Conservation (phyloP, 345 rosid species). For the Cardamine chenopodiifolia region DNA sequence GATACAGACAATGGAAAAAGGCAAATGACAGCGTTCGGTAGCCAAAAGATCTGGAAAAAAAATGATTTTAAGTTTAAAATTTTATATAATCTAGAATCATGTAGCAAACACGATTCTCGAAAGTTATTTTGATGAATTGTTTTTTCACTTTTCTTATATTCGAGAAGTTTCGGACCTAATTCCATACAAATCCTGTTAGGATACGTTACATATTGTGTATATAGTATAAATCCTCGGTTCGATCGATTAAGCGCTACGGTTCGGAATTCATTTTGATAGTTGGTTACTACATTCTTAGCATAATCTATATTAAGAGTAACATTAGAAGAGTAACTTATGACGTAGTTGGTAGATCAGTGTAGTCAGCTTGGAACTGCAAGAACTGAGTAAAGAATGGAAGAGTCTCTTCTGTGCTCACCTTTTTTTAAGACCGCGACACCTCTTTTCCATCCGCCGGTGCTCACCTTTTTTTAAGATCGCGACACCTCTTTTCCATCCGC, state of each 20-base stretch:
- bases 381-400: slow-evolving; percentile 95
- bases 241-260: no score
- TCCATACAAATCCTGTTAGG: no score
- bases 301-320: neutral
- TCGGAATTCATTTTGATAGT: no score
- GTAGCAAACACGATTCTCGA: neutral
- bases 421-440: slow-evolving; percentile 67
- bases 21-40: slow-evolving; percentile 74
- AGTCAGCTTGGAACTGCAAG: slow-evolving; percentile 84
- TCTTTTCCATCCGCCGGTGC: slow-evolving; percentile 48
- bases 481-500: slow-evolving; percentile 58
- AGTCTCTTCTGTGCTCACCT: slow-evolving; percentile 70
- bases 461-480: slow-evolving; percentile 51
- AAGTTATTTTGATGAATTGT: neutral
- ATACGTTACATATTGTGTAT: no score
- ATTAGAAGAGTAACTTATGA: slow-evolving; percentile 44
- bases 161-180: no score
- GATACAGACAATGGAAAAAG: slow-evolving; percentile 68
- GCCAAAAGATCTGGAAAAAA: slow-evolving; percentile 59
- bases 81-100: neutral
- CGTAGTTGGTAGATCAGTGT: slow-evolving; percentile 75
- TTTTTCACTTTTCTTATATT: neutral
- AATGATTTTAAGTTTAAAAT: neutral
- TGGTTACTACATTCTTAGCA: neutral
- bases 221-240: no score